phyloP scores from a whole-genome alignment of 495 filamentous ascomycete species.

The Aspergillus asperescens region DNA sequence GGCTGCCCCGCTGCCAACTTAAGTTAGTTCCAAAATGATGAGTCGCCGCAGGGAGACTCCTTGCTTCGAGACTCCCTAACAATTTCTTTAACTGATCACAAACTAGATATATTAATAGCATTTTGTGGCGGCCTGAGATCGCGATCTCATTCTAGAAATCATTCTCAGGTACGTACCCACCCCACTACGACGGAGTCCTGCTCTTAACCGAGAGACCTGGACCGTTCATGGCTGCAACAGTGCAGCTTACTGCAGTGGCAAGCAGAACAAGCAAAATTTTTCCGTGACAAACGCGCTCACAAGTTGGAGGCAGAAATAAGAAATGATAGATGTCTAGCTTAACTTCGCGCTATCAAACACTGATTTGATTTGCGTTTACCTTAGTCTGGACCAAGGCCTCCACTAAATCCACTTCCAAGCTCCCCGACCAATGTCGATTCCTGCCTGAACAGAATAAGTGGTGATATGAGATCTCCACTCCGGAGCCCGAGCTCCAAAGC shows the following conservation, averaged over 20 bases:
- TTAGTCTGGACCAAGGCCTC: neutral
- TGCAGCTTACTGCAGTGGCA: neutral
- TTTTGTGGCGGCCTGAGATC: neutral
- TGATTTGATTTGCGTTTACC: neutral
- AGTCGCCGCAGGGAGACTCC: too few species aligned
- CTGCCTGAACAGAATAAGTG: neutral
- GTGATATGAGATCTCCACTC: too few species aligned
- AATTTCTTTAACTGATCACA: too few species aligned
- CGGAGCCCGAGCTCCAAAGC: too few species aligned
- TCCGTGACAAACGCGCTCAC: too few species aligned
- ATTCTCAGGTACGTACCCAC: slow-evolving; percentile 1
- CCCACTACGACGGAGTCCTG: too few species aligned
- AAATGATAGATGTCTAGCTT: neutral
- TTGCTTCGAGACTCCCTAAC: too few species aligned
- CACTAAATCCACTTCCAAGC: neutral
- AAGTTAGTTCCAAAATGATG: too few species aligned
- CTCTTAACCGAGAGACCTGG: too few species aligned
- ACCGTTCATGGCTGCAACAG: neutral
- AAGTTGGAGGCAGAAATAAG: too few species aligned
- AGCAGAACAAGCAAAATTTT: too few species aligned
- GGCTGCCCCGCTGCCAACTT: too few species aligned
- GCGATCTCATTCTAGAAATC: neutral
- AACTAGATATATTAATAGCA: neutral
- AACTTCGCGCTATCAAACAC: neutral
- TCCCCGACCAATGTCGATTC: neutral